Evolutionary conservation across 768 basidiomycete species (phyloP), one percentile per base, ranked within the genome.

Genomic region (Kwoniella sp.): DNA sequence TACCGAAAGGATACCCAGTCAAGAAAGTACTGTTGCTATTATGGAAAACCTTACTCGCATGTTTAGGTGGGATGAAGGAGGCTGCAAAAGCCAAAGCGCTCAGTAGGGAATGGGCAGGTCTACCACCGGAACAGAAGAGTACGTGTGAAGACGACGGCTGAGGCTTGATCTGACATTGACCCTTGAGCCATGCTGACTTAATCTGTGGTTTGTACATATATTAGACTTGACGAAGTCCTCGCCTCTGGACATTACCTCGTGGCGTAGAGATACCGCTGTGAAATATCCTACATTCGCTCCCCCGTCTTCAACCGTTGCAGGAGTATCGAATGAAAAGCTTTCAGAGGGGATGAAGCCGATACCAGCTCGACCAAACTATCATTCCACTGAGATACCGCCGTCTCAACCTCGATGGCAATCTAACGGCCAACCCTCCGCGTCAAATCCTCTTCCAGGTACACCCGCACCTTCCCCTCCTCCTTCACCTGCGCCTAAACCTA

Each of bases 221-320:
- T 22, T 52, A 60, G 83, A 87, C 49, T 86, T 85, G 46, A 88
- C 96, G 74, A 98, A 97, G 80, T 88, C 92, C 5, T 88, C 90
- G 0, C 93, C 96, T 1, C 81, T 92, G 53, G 96, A 98, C 79
- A 88, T 97, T 55, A 88, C 92, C 65, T 83, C 85, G 9, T 99
- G 96, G 80, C 88, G 89, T 24, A 86, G 88, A 77, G 96, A 99
- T 80, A 93, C 90, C 12, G 86, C 89, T 8, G 87, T 92, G 68
- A 99, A 99, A 81, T 99, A 97, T 73, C 96, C 96, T 2, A 95
- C 96, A 0, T 98, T 97, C 79, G 83, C 90, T 15, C 86, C 88
- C 2, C 82, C 83, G 0, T 30, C 67, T 3, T 67, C 75, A 22
- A 57, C 50, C 27, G 52, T 54, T 46, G 49, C 58, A 33, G 47